These are phyloP conservation scores for Digitaria exilis DNA, from an alignment of 202 grass and related monocot genomes.

Conservation along the genomic window DNA sequence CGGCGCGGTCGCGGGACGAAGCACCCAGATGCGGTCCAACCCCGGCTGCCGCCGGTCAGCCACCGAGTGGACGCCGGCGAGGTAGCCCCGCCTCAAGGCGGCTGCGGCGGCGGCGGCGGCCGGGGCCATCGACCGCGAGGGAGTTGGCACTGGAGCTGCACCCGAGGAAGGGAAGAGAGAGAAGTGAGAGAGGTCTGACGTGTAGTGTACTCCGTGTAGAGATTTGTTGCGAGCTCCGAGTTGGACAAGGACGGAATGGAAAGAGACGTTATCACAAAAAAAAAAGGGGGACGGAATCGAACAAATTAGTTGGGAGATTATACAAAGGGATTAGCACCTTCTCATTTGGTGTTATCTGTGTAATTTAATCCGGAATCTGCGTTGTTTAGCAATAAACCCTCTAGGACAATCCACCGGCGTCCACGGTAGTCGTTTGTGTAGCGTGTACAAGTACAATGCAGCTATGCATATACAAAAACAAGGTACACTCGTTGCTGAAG, in stretches of 20 bases:
- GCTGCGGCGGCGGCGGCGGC: conserved; percentile 9
- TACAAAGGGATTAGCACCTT: neutral
- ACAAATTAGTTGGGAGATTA: neutral
- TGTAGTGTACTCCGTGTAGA: neutral
- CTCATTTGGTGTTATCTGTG: conserved; percentile 26
- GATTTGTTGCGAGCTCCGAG: neutral
- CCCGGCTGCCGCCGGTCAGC: neutral
- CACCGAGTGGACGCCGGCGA: neutral
- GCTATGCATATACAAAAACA: too few species aligned
- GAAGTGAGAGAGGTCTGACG: neutral
- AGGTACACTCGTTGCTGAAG: too few species aligned
- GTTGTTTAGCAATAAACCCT: neutral
- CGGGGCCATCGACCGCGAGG: conserved; percentile 34
- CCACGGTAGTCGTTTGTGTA: neutral
- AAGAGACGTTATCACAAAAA: too few species aligned
- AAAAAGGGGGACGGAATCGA: conserved; percentile 1
- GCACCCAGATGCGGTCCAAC: conserved; percentile 12
- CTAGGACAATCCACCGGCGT: neutral
- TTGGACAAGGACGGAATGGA: conserved; percentile 9
- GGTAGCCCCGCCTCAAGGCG: conserved; percentile 1
- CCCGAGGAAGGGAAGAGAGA: neutral
- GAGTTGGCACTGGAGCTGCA: neutral
- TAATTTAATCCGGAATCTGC: neutral
- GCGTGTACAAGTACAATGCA: neutral
- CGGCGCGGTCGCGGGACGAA: neutral